Base-by-base conservation (phyloP, 345 rosid genomes). In the Cardamine occulta region DNA sequence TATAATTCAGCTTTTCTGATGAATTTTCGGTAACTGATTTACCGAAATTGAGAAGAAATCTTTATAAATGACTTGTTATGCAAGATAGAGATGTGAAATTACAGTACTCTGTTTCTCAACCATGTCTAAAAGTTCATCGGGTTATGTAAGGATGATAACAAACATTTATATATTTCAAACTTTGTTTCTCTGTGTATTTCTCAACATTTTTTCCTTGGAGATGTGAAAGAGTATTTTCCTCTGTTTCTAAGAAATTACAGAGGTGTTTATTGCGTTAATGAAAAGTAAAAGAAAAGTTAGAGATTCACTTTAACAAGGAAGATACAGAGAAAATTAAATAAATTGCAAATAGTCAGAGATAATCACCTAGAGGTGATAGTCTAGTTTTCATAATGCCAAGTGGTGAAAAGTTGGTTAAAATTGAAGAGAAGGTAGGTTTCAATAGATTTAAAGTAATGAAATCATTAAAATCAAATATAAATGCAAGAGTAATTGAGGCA, bases 401-500 rank as follows among this genome's bases (percentile, higher is more conserved):
- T 48, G 63, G 45, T 70, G 49, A 76, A 63, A 75, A 76, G 44
- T 69, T 63, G 34, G 75, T 76, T 70, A 76, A 28, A 63, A 55
- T 63, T 62, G 53, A 76, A 70, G 75, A 56, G 17, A 53, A 53
- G 61, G 37, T 48, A 76, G 75, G 66, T 76, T 76, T 70, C 40
- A 47, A 70, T 65, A 77, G 72, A 77, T 77, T 70, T 56, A 24
- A 77, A 70, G 72, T 70, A 58, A 76, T 76, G 80, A 55, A 26
- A 55, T 70, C 54, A 70, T 56, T 76, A 6, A 70, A 77, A 70
- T 26, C 71, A 76, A 70, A 63, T 61, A 76, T 76, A 76, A 70
- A 76, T 76, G 80, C 75, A 23, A 62, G 37, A 70, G 75, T 76
- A 61, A 76, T 47, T 70, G 75, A 70, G 75, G 70, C 80, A 70